Evolutionary conservation across 2,329 filamentous ascomycete genomes (phyloP).

Genomic region (Cucurbitaria berberidis): DNA sequence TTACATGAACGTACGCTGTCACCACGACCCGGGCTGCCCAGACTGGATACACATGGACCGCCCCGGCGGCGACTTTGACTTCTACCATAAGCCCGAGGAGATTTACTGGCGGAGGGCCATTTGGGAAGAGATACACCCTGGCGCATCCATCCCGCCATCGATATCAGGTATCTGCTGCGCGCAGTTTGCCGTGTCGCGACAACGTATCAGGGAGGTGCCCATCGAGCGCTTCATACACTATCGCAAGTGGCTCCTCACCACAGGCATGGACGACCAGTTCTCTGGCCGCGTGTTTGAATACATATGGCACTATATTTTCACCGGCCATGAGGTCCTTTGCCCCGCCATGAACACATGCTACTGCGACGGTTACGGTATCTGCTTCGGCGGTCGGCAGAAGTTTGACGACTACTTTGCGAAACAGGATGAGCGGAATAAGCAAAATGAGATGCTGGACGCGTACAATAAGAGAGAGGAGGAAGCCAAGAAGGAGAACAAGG

Average conservation of each 20-base stretch:
- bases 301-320: slow-evolving; percentile 52
- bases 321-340: slow-evolving; percentile 47
- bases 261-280: slow-evolving; percentile 46
- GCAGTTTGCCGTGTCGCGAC: slow-evolving; percentile 60
- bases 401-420: slow-evolving; percentile 59
- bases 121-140: slow-evolving; percentile 53
- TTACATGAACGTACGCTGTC: slow-evolving; percentile 67
- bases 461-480: slow-evolving; percentile 49
- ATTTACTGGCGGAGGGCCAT: slow-evolving; percentile 42
- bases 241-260: slow-evolving; percentile 58
- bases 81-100: slow-evolving; percentile 49
- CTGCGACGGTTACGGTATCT: slow-evolving; percentile 69
- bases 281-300: slow-evolving; percentile 50
- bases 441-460: slow-evolving; percentile 48
- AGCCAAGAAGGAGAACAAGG: slow-evolving; percentile 38
- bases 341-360: slow-evolving; percentile 57
- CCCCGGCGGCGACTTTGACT: slow-evolving; percentile 48
- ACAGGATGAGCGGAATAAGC: slow-evolving; percentile 50
- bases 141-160: slow-evolving; percentile 43
- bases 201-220: slow-evolving; percentile 57
- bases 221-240: slow-evolving; percentile 60
- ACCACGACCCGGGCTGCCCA: slow-evolving; percentile 64
- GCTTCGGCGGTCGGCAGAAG: slow-evolving; percentile 60
- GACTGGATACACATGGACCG: slow-evolving; percentile 61
- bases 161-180: slow-evolving; percentile 60